phyloP scores from a whole-genome alignment of 169 alveolate species.

The Ichthyophthirius multifiliis region DNA sequence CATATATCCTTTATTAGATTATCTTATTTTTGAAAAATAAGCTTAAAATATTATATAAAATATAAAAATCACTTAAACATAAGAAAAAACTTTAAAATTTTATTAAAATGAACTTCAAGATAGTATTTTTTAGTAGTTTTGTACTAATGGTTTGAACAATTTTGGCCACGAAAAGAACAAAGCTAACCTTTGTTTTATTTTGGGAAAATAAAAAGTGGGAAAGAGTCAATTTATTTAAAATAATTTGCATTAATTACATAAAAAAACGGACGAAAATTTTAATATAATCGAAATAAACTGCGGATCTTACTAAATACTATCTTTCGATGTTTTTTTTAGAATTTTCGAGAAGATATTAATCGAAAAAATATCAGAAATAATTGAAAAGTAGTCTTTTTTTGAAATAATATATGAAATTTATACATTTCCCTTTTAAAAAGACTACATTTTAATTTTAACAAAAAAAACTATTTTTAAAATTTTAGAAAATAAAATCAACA shows the following conservation, averaged over 20 bases:
- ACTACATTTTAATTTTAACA: neutral
- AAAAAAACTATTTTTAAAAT: neutral
- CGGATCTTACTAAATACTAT: neutral
- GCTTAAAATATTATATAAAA: too few species aligned
- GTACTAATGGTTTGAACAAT: neutral
- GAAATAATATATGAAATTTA: too few species aligned
- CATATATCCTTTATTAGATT: too few species aligned
- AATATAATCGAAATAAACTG: neutral
- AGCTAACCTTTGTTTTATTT: neutral
- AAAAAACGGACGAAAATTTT: neutral
- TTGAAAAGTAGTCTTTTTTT: too few species aligned
- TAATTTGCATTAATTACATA: neutral
- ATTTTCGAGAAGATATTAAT: neutral
- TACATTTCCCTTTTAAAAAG: neutral
- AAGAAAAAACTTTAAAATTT: too few species aligned
- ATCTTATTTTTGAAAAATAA: too few species aligned
- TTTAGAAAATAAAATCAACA: neutral
- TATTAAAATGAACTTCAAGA: neutral
- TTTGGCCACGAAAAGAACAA: neutral
- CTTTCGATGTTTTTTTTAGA: neutral
- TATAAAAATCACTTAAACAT: too few species aligned
- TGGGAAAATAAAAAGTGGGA: neutral
- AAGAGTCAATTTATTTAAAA: neutral
- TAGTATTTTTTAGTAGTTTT: neutral
- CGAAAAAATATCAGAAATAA: too few species aligned